Conservation (phyloP, 345 rosid genomes). For the Aethionema arabicum region DNA sequence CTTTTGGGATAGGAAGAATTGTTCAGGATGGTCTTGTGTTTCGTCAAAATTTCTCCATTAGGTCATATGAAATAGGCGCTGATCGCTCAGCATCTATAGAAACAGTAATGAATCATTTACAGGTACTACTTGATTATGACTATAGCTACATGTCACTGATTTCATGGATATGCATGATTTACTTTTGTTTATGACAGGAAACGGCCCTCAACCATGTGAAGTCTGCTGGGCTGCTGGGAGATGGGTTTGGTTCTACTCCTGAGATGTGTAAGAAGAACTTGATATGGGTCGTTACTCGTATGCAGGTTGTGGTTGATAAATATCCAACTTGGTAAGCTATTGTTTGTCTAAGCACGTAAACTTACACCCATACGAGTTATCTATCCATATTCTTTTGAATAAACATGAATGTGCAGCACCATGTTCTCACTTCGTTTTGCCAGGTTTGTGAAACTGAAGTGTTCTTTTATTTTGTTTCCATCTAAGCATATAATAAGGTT, state of each 20-base stretch:
- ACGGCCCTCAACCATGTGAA: constrained; percentile 94
- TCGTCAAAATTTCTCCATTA: constrained; percentile 81
- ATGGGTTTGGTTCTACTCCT: constrained; percentile 96
- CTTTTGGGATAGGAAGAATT: constrained; percentile 79
- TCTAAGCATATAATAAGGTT: background rate
- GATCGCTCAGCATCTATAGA: constrained; percentile 97
- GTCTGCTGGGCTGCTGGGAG: constrained; percentile 80
- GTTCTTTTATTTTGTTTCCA: background rate
- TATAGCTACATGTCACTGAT: background rate
- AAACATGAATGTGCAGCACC: constrained; percentile 2
- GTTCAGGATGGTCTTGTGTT: constrained; percentile 90
- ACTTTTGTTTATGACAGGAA: constrained; percentile 52
- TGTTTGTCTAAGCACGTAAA: background rate
- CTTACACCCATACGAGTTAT: background rate
- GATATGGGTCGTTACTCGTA: constrained; percentile 93
- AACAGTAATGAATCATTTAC: constrained; percentile 94
- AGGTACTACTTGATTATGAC: constrained; percentile 47
- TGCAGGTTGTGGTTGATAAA: constrained; percentile 90
- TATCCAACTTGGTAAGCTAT: constrained; percentile 90
- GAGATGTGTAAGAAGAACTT: constrained; percentile 90
- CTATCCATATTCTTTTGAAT: constrained; percentile 13
- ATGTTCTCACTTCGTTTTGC: background rate
- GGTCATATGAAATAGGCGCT: constrained; percentile 98
- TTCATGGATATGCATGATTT: background rate
- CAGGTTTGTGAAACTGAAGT: constrained; percentile 7